A percentile compares a stretch with the other conserved stretches of the same genome.
phyloP scores from a whole-genome alignment of 2,329 filamentous ascomycete species.

The Thielaviopsis euricoi region DNA sequence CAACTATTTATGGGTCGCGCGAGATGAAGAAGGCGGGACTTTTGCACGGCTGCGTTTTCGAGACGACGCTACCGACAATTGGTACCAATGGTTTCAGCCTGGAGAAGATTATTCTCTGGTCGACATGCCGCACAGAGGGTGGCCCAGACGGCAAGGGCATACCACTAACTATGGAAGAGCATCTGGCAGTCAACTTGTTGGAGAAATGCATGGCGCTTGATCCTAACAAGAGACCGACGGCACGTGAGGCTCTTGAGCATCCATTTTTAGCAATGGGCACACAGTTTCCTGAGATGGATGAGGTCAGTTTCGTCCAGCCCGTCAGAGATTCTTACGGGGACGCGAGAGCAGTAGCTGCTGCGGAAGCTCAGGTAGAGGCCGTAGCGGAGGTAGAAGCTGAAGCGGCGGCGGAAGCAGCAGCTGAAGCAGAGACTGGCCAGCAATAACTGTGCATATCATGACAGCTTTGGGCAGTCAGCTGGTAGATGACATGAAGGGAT shows the following conservation, averaged over 20 bases:
- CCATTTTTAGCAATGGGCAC: conserved; percentile 39
- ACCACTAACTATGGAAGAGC: conserved; percentile 48
- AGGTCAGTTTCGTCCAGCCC: neutral
- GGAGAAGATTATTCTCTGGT: conserved; percentile 92
- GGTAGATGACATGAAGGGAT: neutral
- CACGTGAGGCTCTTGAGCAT: conserved; percentile 55
- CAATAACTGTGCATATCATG: neutral
- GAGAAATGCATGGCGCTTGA: conserved; percentile 60
- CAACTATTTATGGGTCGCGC: conserved; percentile 76
- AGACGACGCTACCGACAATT: conserved; percentile 84
- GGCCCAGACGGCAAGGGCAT: conserved; percentile 33
- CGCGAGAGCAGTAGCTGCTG: neutral
- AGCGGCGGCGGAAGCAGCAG: neutral
- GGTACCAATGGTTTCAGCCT: conserved; percentile 71
- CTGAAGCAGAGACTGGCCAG: neutral
- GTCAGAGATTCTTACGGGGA: neutral
- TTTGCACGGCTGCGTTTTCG: conserved; percentile 79
- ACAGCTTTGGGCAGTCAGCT: neutral
- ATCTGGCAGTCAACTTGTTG: conserved; percentile 56
- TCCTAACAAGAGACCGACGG: conserved; percentile 55
- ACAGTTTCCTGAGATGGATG: neutral
- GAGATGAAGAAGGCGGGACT: conserved; percentile 72
- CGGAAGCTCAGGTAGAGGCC: neutral
- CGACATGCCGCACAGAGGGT: conserved; percentile 57
- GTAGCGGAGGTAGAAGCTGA: neutral